Conservation (phyloP, 306 rosid genomes). For the Styphnolobium japonicum region DNA sequence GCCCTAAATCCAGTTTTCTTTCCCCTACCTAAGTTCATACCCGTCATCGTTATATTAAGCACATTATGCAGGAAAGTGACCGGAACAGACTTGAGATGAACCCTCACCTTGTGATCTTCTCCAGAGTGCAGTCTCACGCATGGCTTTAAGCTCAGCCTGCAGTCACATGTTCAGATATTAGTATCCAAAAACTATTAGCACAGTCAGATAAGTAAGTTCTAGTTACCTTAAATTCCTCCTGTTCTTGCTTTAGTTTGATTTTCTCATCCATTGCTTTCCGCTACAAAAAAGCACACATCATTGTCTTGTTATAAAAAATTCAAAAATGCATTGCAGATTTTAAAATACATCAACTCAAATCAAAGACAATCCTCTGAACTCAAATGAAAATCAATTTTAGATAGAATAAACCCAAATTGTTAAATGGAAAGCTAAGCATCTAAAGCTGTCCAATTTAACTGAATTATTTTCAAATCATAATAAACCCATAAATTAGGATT, state of each 20-base stretch:
- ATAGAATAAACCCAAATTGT: background rate
- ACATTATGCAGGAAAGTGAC: background rate
- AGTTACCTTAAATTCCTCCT: slow-evolving; percentile 67
- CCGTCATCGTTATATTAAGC: background rate
- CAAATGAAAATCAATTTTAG: background rate
- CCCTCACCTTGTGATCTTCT: slow-evolving; percentile 80
- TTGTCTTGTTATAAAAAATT: background rate
- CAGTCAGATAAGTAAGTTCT: slow-evolving; percentile 17
- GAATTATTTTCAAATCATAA: background rate
- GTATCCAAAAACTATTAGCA: background rate
- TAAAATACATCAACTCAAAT: background rate
- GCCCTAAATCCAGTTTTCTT: background rate
- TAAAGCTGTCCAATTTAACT: background rate
- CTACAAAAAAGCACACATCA: slow-evolving; percentile 47
- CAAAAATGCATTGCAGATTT: background rate
- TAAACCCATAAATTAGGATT: background rate
- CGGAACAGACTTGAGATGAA: slow-evolving; percentile 19
- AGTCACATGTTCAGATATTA: slow-evolving; percentile 15
- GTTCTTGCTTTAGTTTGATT: slow-evolving; percentile 81
- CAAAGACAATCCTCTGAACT: background rate
- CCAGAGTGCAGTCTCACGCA: slow-evolving; percentile 95
- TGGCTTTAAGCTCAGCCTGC: slow-evolving; percentile 72
- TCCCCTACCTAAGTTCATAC: background rate
- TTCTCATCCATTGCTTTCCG: slow-evolving; percentile 82
- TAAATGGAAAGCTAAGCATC: background rate